Evolutionary conservation across 345 rosid genomes (phyloP).

Genomic region (Brassica cretica): DNA sequence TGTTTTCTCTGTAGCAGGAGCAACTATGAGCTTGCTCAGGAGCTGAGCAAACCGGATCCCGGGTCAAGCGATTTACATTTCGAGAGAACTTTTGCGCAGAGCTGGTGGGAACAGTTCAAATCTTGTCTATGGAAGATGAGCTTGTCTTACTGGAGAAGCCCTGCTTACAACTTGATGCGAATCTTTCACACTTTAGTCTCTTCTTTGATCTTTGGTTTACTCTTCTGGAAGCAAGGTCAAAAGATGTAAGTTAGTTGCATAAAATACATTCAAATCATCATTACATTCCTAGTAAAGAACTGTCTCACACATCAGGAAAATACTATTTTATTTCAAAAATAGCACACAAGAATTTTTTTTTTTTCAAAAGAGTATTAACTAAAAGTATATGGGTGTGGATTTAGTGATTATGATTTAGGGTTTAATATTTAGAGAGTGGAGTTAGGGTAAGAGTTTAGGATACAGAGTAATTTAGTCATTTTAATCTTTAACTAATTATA

Average conservation of each 20-base stretch:
- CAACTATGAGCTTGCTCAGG: slow-evolving; percentile 48
- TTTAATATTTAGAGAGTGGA: too few species aligned
- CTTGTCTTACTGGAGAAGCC: slow-evolving; percentile 86
- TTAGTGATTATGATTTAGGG: too few species aligned
- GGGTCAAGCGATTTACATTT: slow-evolving; percentile 62
- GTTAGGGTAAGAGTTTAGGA: too few species aligned
- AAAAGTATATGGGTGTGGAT: too few species aligned
- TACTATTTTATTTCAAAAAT: too few species aligned
- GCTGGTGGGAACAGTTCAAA: slow-evolving; percentile 65
- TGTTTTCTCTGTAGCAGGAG: slow-evolving; percentile 37
- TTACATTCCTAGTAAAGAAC: too few species aligned
- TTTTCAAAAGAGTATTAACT: too few species aligned
- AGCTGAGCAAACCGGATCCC: slow-evolving; percentile 45
- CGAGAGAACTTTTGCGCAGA: slow-evolving; percentile 52
- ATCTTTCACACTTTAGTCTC: slow-evolving; percentile 35
- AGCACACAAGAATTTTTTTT: too few species aligned
- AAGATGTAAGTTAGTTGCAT: slow-evolving; percentile 50
- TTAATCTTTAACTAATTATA: too few species aligned
- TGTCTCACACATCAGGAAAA: too few species aligned
- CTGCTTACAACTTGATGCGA: slow-evolving; percentile 65
- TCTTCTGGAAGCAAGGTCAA: slow-evolving; percentile 70
- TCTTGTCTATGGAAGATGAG: slow-evolving; percentile 76
- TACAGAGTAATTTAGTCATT: too few species aligned
- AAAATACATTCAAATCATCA: not conserved
- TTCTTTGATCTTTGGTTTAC: slow-evolving; percentile 57